Evolutionary conservation across 441 rosid genomes (phyloP), one percentile per base, ranked within the genome.

Genomic region (Metrosideros polymorpha): DNA sequence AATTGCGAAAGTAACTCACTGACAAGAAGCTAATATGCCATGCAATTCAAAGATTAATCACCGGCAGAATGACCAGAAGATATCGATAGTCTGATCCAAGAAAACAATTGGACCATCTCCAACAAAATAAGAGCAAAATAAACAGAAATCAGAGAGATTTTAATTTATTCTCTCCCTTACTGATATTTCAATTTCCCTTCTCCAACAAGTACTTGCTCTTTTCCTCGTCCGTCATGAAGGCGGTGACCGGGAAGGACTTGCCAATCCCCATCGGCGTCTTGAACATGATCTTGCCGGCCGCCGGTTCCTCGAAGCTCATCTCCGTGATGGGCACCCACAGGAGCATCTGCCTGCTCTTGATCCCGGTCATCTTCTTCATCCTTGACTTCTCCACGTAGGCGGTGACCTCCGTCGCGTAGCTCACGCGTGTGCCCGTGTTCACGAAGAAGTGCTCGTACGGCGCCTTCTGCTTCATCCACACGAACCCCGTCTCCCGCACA

Each of bases 201-300:
- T 91, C 89, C 91, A 92, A 89, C 90, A 90, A 88, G 85, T 89
- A 89, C 87, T 86, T 88, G 27, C 88, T 89, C 90, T 91, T 91
- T 90, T 97, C 99, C 82, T 95, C 99, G 12, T 94, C 98, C 5
- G 92, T 92, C 92, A 93, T 90, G 86, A 97, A 97, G 63, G 96
- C 93, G 2, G 95, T 89, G 56, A 92, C 83, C 3, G 94, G 99
- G 84, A 93, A 97, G 25, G 99, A 92, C 90, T 91, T 96, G 24
- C 98, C 99, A n/a, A 96, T 91, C 66, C 99, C 99, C 98, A 97
- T 88, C 12, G 99, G 96, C 83, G 99, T 95, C 89, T 92, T 96
- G 92, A 97, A 97, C 50, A 76, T 12, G 27, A 97, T 92, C 88
- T 95, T 97, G 63, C 89, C 86, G 84, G 92, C 87, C 13, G 89